These are phyloP conservation scores for Trichoderma breve DNA, from an alignment of 2,329 filamentous ascomycete genomes.

Conservation along the genomic window DNA sequence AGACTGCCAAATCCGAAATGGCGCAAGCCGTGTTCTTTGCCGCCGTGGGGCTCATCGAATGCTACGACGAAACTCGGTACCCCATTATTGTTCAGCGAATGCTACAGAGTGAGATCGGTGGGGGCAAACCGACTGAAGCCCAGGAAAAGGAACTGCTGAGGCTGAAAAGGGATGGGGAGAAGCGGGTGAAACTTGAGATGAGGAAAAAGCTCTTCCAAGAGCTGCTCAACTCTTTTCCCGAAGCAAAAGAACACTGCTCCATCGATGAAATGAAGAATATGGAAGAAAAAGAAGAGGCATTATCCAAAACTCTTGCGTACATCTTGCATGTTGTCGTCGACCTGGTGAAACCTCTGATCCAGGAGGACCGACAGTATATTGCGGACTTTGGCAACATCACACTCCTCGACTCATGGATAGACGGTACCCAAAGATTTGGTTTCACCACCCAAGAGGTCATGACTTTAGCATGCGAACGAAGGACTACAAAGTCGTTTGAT, in stretches of 20 bases:
- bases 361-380: not conserved
- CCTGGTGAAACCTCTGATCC: not conserved
- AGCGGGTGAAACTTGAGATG: slow-evolving; percentile 2
- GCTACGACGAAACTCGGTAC: not conserved
- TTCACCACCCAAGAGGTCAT: slow-evolving; percentile 17
- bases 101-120: not conserved
- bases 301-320: not conserved
- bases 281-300: not conserved
- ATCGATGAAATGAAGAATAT: not conserved
- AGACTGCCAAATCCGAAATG: slow-evolving; percentile 16
- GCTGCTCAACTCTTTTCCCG: not conserved
- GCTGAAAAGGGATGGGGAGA: not conserved
- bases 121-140: not conserved
- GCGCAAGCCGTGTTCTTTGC: slow-evolving; percentile 15
- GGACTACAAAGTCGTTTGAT: slow-evolving; percentile 12
- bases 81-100: not conserved
- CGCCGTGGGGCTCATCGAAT: not conserved
- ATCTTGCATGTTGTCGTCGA: slow-evolving; percentile 2
- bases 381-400: slow-evolving; percentile 17
- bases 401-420: not conserved
- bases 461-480: slow-evolving; percentile 7
- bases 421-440: not conserved
- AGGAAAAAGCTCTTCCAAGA: slow-evolving; percentile 9
- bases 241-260: not conserved
- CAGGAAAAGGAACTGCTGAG: not conserved